Base-by-base conservation (phyloP, 345 rosid species). In the Citrus australasica region DNA sequence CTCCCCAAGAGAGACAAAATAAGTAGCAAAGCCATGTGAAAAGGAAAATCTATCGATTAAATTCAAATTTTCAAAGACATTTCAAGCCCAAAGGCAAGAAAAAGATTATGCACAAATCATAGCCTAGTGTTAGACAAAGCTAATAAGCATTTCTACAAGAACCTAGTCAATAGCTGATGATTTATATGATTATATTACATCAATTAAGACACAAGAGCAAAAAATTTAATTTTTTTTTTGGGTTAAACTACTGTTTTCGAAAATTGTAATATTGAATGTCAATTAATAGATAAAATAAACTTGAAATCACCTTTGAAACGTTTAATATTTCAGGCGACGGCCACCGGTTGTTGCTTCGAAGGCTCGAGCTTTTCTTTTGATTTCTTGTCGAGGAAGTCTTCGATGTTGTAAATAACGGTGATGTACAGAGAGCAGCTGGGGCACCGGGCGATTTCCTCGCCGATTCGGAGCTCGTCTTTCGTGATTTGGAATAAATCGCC, bases 371-470 rank as follows among this genome's bases (percentile, higher is more conserved):
- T 84, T 58, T 86, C 83, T 75, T 83, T 88, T 7, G 86, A 33
- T 55, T 78, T 77, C 35, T 78, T 61, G 27, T 84, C 88, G 55
- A 69, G 76, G 84, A 93, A 95, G 63, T 95, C 99, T 80, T 95
- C 97, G 51, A 83, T 79, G 87, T 89, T 93, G 90, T 95, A 92
- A 75, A 95, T 81, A 55, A 93, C 97, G 32, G 98, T 92, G 79
- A 95, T 93, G 80, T 89, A 93, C 14, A 93, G 96, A 0, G 99
- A 93, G 82, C 98, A 95, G 84, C 99, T 92, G 17, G 99, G 98
- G 84, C 98, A 93, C 38, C 89, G 88, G 3, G 95, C 94, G 70
- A 95, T 83, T 82, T 93, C 98, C 84, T 93, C 99, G 30, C 97
- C 97, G 66, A 91, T 87, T 21, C 83, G 84, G 61, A 92, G 94